phyloP scores from a whole-genome alignment of 179 eudicot genomes.

The Silene noctiflora region DNA sequence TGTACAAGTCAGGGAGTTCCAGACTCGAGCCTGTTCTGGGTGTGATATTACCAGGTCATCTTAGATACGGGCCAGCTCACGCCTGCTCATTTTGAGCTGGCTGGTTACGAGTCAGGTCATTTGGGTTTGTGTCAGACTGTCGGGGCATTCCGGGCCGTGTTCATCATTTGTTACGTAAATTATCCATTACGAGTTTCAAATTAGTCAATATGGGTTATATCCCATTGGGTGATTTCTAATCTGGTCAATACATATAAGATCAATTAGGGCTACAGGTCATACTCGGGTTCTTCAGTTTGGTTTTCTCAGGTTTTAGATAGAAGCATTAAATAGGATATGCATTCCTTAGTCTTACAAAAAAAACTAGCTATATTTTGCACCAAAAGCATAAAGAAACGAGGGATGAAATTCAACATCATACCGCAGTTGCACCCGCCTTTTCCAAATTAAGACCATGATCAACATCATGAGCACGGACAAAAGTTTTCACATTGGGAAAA shows the following conservation, averaged over 20 bases:
- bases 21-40: background rate
- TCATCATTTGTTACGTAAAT: background rate
- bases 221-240: background rate
- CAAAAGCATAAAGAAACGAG: background rate
- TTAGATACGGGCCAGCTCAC: background rate
- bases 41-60: background rate
- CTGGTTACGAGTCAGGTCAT: background rate
- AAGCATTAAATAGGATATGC: background rate
- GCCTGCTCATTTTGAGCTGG: no score
- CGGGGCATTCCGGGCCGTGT: background rate
- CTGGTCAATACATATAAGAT: background rate
- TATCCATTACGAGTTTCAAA: background rate
- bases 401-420: slow-evolving; percentile 27
- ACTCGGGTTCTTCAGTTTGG: background rate
- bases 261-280: background rate
- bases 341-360: background rate
- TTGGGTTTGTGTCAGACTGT: background rate
- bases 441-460: slow-evolving; percentile 98
- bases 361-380: no score
- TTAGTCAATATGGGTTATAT: background rate
- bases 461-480: slow-evolving; percentile 98
- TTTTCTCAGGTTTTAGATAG: background rate
- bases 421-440: slow-evolving; percentile 99
- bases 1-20: background rate
- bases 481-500: slow-evolving; percentile 91